Evolutionary conservation across 352 stramenopile species (phyloP), one percentile per base, ranked within the genome.

Genomic region (Phytophthora pinifolia): DNA sequence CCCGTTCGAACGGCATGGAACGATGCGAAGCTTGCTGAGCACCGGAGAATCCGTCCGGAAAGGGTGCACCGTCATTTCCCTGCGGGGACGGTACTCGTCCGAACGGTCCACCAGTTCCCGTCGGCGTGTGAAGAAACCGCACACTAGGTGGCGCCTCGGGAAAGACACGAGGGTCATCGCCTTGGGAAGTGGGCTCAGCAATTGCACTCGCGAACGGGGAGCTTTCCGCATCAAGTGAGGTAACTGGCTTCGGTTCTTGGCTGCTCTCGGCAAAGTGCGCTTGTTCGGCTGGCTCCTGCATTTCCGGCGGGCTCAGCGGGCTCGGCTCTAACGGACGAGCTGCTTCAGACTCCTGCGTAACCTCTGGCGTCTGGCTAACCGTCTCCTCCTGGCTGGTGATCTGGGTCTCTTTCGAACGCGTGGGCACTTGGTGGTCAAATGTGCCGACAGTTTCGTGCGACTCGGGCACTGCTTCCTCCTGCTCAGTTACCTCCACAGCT

Each of bases 111-210:
- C 60, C 65, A 18, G 65, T 65, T 27, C 65, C 65, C 27, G 65
- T 70, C 31, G 65, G 61, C 7, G 65, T 74, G 46, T 70, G 65
- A 30, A 70, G 47, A 38, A 65, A 70, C 35, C 56, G 60, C 46
- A 57, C 65, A 31, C 37, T 65, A 20, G 42, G 56, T n/a, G 65
- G 56, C n/a, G 53, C 51, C 20, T 70, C 52, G 17, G 55, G 55
- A 58, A 62, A 74, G 9, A 58, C 51, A 20, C 62, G 70, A 7
- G 32, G 38, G 8, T 65, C 51, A 9, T 49, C 42, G 17, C 47
- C 61, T 54, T 55, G 55, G 13, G 14, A 54, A 15, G 35, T 8
- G 14, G 43, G 43, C 27, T 52, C 33, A 22, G 42, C 34, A 37
- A 67, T 59, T 9, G 52, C 43, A 47, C 38, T 68, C n/a, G 65